A percentile compares a stretch with the other conserved stretches of the same genome.
Conservation (phyloP, 1,284 basidiomycete genomes). For the Puccinia polysora region DNA sequence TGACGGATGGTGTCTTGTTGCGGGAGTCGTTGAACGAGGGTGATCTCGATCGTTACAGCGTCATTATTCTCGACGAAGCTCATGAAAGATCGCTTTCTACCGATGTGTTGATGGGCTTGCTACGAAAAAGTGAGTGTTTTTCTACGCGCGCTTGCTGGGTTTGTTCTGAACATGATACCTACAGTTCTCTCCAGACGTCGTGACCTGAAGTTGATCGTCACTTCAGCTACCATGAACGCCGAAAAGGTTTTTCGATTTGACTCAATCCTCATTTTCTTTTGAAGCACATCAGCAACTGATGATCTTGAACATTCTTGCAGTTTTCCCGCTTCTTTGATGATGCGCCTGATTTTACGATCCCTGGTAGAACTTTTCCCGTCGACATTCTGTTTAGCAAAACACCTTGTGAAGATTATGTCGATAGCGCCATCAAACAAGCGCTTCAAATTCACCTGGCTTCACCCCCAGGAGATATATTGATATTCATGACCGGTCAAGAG, state of each 20-base stretch:
- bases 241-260: constrained; percentile 65
- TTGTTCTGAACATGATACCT: constrained; percentile 10
- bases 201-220: constrained; percentile 93
- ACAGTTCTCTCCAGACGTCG: constrained; percentile 80
- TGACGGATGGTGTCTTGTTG: constrained; percentile 95
- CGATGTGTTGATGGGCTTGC: constrained; percentile 91
- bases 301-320: constrained; percentile 54
- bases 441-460: constrained; percentile 90
- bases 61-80: constrained; percentile 94
- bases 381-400: constrained; percentile 93
- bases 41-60: constrained; percentile 87
- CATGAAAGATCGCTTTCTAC: constrained; percentile 94
- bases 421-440: constrained; percentile 94
- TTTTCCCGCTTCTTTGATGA: constrained; percentile 93
- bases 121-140: constrained; percentile 71
- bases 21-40: constrained; percentile 93
- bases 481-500: constrained; percentile 99
- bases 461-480: constrained; percentile 90
- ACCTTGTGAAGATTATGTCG: constrained; percentile 98
- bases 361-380: constrained; percentile 96
- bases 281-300: background rate
- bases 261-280: background rate
- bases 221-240: constrained; percentile 98
- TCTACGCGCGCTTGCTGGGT: constrained; percentile 1
- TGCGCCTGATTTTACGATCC: constrained; percentile 92